Conservation (phyloP, 2,329 filamentous ascomycete species). For the Fusarium duplospermum region DNA sequence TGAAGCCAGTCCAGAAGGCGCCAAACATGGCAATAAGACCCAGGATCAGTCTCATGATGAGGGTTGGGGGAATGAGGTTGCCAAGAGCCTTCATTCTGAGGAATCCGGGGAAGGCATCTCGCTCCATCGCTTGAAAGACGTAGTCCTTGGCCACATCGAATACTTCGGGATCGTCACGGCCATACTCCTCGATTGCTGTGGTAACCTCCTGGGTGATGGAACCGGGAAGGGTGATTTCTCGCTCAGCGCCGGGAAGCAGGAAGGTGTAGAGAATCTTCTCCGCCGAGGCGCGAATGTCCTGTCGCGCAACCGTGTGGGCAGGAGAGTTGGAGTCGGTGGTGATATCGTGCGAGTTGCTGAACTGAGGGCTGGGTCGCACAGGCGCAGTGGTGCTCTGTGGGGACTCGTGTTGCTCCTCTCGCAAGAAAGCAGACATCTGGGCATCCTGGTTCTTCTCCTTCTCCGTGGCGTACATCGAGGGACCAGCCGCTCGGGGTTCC, state of each 20-base stretch:
- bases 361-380: slow-evolving; percentile 65
- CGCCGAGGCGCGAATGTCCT: slow-evolving; percentile 91
- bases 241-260: slow-evolving; percentile 91
- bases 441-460: slow-evolving; percentile 86
- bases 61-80: slow-evolving; percentile 91
- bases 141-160: slow-evolving; percentile 99
- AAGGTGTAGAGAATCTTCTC: slow-evolving; percentile 99
- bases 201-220: slow-evolving; percentile 89
- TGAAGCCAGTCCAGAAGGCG: slow-evolving; percentile 93
- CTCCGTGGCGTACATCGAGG: slow-evolving; percentile 72
- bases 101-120: slow-evolving; percentile 98
- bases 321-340: slow-evolving; percentile 85
- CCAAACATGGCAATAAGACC: slow-evolving; percentile 87
- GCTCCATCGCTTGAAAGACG: slow-evolving; percentile 99
- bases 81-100: slow-evolving; percentile 94
- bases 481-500: slow-evolving; percentile 67
- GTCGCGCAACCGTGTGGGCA: slow-evolving; percentile 83
- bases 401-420: slow-evolving; percentile 72
- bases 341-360: slow-evolving; percentile 69
- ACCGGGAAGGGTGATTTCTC: slow-evolving; percentile 93
- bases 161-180: slow-evolving; percentile 94
- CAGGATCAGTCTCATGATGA: slow-evolving; percentile 85
- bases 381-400: slow-evolving; percentile 61
- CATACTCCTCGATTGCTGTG: slow-evolving; percentile 87
- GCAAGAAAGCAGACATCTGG: slow-evolving; percentile 89